Evolutionary conservation across 1,284 basidiomycete genomes (phyloP).

Genomic region (Leccinum colubrinum): DNA sequence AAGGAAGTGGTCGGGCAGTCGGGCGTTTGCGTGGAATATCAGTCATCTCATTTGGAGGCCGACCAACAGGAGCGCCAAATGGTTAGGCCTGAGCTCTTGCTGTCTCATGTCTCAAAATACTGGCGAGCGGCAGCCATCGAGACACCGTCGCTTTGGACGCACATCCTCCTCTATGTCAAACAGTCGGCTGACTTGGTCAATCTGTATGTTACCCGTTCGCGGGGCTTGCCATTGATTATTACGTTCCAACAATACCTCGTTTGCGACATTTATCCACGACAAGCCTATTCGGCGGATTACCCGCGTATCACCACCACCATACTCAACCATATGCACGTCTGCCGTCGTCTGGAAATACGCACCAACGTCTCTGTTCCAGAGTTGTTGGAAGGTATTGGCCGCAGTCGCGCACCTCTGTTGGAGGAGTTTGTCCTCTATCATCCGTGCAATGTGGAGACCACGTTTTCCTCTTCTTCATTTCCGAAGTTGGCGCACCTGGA

Average conservation of each 20-base stretch:
- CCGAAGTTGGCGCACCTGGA: conserved; percentile 23
- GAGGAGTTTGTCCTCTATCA: conserved; percentile 26
- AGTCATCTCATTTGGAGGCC: neutral
- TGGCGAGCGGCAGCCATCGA: conserved; percentile 27
- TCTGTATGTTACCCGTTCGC: conserved; percentile 28
- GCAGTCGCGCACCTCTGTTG: conserved; percentile 23
- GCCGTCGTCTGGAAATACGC: conserved; percentile 26
- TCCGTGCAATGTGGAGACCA: conserved; percentile 16
- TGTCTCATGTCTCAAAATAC: conserved; percentile 31
- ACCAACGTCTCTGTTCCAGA: conserved; percentile 28
- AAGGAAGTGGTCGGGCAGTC: conserved; percentile 16
- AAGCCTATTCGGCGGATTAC: conserved; percentile 20
- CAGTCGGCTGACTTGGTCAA: conserved; percentile 28
- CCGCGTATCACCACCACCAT: conserved; percentile 22
- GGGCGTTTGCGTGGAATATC: neutral
- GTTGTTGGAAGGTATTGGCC: conserved; percentile 23
- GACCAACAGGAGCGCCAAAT: conserved; percentile 9
- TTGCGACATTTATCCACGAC: conserved; percentile 19
- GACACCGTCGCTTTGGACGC: conserved; percentile 27
- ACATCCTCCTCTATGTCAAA: conserved; percentile 24
- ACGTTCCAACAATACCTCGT: conserved; percentile 25
- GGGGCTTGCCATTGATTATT: conserved; percentile 22
- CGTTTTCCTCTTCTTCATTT: conserved; percentile 25
- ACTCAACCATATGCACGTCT: conserved; percentile 26
- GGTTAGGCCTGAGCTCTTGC: conserved; percentile 23